Evolutionary conservation across 2,329 filamentous ascomycete species (phyloP).

Genomic region (Aphanocladium album): DNA sequence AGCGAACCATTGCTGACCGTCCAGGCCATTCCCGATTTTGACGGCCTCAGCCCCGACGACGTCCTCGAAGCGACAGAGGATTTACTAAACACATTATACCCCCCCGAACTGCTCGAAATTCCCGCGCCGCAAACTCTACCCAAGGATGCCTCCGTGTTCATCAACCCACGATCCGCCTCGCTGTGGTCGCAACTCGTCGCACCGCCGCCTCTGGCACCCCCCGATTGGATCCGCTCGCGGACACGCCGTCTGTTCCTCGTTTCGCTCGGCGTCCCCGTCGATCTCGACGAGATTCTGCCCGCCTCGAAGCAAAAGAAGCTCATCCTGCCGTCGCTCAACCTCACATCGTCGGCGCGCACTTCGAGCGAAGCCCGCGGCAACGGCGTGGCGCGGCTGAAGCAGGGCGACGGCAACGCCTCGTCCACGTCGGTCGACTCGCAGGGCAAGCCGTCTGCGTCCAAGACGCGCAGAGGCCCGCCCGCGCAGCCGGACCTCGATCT

Average conservation of each 20-base stretch:
- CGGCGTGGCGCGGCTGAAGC: slow-evolving; percentile 41
- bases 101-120: slow-evolving; percentile 49
- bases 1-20: slow-evolving; percentile 1
- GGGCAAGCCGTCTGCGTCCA: slow-evolving; percentile 42
- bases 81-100: slow-evolving; percentile 63
- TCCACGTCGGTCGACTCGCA: slow-evolving; percentile 56
- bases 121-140: slow-evolving; percentile 46
- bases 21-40: slow-evolving; percentile 64
- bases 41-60: slow-evolving; percentile 55
- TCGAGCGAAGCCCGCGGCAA: slow-evolving; percentile 46
- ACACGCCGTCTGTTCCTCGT: slow-evolving; percentile 94
- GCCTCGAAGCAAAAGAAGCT: slow-evolving; percentile 98
- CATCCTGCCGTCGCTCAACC: slow-evolving; percentile 81
- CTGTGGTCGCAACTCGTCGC: slow-evolving; percentile 96
- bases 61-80: slow-evolving; percentile 57
- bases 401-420: slow-evolving; percentile 47
- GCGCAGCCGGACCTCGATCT: slow-evolving; percentile 74
- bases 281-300: slow-evolving; percentile 93
- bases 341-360: slow-evolving; percentile 49
- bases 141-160: slow-evolving; percentile 63
- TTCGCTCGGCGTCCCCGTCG: slow-evolving; percentile 90
- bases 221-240: slow-evolving; percentile 95
- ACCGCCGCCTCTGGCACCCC: slow-evolving; percentile 87
- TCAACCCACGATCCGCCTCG: slow-evolving; percentile 80
- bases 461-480: slow-evolving; percentile 51